A percentile compares a stretch with the other conserved stretches of the same genome.
Evolutionary conservation across 805 yeast genomes (phyloP).

Genomic region (Saturnispora besseyi): DNA sequence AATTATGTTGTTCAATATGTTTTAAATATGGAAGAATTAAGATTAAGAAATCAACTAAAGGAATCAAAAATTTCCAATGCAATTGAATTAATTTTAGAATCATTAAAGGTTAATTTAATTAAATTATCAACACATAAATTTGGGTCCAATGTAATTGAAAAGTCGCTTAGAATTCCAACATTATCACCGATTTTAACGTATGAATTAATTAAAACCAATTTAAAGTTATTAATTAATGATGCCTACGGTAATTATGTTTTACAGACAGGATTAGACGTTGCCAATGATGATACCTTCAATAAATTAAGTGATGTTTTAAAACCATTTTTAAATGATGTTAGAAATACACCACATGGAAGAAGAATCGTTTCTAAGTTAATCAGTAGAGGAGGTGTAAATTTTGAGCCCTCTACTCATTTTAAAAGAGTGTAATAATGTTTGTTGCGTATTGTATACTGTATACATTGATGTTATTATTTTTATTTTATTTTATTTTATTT

Average conservation of each 20-base stretch:
- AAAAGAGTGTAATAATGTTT: neutral
- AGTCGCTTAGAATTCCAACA: slow-evolving; percentile 39
- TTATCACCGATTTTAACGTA: slow-evolving; percentile 38
- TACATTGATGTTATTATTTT: neutral
- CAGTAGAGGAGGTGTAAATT: slow-evolving; percentile 25
- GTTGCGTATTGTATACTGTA: neutral
- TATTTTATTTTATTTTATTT: neutral
- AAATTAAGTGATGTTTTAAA: slow-evolving; percentile 49
- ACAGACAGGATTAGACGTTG: slow-evolving; percentile 51
- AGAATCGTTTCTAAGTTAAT: slow-evolving; percentile 64
- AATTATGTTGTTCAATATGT: slow-evolving; percentile 96
- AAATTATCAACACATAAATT: slow-evolving; percentile 49
- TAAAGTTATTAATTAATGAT: slow-evolving; percentile 42
- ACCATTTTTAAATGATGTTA: slow-evolving; percentile 70
- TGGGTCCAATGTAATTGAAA: slow-evolving; percentile 54
- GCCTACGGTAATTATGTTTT: slow-evolving; percentile 53
- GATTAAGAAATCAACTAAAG: slow-evolving; percentile 22
- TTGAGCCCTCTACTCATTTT: slow-evolving; percentile 1
- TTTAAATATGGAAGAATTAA: slow-evolving; percentile 33
- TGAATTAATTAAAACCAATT: slow-evolving; percentile 32
- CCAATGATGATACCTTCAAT: slow-evolving; percentile 41
- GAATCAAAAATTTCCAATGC: slow-evolving; percentile 26
- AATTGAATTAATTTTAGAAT: slow-evolving; percentile 21
- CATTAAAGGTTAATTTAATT: slow-evolving; percentile 25
- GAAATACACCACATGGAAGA: slow-evolving; percentile 93